Conservation (phyloP, 148 eudicot species). For the Selenicereus undatus region DNA sequence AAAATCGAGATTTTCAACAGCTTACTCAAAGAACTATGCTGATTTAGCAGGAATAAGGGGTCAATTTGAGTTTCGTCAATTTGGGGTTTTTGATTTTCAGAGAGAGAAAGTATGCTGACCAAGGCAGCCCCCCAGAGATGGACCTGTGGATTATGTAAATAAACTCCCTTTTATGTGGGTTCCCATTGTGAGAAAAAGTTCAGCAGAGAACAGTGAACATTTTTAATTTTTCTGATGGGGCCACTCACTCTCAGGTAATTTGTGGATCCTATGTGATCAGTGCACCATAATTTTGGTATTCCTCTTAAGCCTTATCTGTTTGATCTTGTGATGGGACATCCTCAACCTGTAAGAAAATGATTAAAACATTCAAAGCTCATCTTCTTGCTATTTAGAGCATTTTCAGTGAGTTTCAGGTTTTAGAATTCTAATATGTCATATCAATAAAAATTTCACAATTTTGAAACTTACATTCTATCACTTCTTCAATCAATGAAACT, state of each 20-base stretch:
- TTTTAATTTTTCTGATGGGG: too few relatives aligned
- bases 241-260: background rate
- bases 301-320: background rate
- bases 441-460: too few relatives aligned
- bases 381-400: background rate
- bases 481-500: too few relatives aligned
- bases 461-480: too few relatives aligned
- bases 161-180: background rate
- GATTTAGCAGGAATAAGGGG: constrained; percentile 22
- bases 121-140: constrained; percentile 23
- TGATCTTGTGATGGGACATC: background rate
- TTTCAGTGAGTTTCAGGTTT: too few relatives aligned
- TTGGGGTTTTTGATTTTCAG: constrained; percentile 11
- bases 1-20: constrained; percentile 7
- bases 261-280: constrained; percentile 7
- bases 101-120: constrained; percentile 20
- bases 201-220: background rate
- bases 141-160: constrained; percentile 31
- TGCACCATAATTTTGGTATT: constrained; percentile 10
- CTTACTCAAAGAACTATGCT: constrained; percentile 24
- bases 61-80: constrained; percentile 7
- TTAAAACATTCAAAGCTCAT: too few relatives aligned
- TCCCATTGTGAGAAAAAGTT: constrained; percentile 1
- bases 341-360: background rate
- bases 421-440: too few relatives aligned